Evolutionary conservation across 75 land plant species (phyloP).

Genomic region (Ceratopteris richardii): DNA sequence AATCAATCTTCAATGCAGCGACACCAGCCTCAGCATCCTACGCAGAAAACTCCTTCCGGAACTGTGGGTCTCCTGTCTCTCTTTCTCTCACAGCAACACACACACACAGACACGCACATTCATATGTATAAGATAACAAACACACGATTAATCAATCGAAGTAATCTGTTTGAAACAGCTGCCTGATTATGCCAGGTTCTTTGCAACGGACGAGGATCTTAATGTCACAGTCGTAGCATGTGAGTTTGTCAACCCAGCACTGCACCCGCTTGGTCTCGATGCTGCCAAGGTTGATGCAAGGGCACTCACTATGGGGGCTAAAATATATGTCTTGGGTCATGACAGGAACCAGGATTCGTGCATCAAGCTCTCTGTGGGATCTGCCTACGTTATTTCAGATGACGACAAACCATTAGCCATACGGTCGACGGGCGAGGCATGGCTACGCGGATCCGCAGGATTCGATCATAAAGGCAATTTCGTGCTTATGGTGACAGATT

Average conservation of each 20-base stretch:
- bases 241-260: neutral
- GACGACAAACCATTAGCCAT: neutral
- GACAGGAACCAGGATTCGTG: neutral
- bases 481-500: neutral
- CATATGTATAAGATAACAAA: neutral
- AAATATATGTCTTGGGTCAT: neutral
- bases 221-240: neutral
- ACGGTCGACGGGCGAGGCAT: neutral
- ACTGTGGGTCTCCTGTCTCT: neutral
- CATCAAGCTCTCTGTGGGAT: neutral
- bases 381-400: neutral
- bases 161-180: no score
- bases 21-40: constrained; percentile 3
- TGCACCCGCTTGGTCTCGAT: neutral
- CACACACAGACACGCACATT: neutral
- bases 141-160: no score
- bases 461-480: constrained; percentile 3
- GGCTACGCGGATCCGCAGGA: constrained; percentile 2
- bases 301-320: neutral
- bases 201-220: neutral
- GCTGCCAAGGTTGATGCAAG: neutral
- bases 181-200: no score
- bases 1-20: neutral
- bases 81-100: neutral
- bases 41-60: neutral